These are phyloP conservation scores for Cyberlindnera bimundalis DNA, from an alignment of 805 yeast genomes.

Conservation along the genomic window DNA sequence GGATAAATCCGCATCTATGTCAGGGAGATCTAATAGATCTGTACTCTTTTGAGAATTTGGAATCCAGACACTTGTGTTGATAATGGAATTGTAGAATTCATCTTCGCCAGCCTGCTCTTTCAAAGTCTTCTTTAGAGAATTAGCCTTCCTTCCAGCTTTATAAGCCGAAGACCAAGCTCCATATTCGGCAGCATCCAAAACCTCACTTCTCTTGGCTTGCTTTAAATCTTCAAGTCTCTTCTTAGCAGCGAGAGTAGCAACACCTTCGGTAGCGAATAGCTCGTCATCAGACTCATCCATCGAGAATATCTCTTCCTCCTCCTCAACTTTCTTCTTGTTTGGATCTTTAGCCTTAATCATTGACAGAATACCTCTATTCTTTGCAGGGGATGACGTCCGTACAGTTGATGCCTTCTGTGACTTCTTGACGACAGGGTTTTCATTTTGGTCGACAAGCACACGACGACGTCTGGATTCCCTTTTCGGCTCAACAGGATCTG, in stretches of 20 bases:
- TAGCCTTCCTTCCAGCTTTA: constrained; percentile 4
- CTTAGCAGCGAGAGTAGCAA: constrained; percentile 6
- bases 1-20: constrained; percentile 15
- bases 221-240: constrained; percentile 1
- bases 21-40: constrained; percentile 3
- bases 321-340: background rate
- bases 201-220: background rate
- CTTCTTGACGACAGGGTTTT: no score
- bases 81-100: constrained; percentile 12
- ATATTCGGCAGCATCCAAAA: constrained; percentile 7
- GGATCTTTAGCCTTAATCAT: background rate
- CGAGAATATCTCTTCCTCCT: background rate
- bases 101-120: constrained; percentile 1
- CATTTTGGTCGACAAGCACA: no score
- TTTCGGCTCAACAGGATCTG: no score
- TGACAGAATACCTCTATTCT: no score
- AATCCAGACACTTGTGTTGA: constrained; percentile 11
- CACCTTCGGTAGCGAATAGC: constrained; percentile 4
- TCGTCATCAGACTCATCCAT: constrained; percentile 11
- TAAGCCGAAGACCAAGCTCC: background rate
- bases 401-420: no score
- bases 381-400: no score
- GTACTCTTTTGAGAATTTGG: constrained; percentile 7
- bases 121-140: background rate
- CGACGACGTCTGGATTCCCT: no score